Evolutionary conservation across 73 alveolate species (phyloP).

Genomic region (Symbiodinium pilosum): DNA sequence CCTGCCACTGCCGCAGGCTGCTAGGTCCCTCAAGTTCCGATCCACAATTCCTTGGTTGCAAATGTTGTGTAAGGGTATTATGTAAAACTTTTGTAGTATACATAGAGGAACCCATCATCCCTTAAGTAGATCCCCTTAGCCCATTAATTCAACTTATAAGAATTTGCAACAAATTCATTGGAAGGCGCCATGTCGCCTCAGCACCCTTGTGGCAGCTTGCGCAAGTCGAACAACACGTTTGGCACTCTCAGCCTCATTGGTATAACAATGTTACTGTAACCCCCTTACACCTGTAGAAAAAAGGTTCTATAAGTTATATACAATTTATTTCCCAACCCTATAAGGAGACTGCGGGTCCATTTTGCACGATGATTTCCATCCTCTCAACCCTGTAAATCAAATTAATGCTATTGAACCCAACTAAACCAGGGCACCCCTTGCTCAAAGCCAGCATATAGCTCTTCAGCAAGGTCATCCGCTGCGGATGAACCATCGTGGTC

Average conservation of each 20-base stretch:
- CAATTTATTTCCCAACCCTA: too few species aligned
- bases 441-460: neutral
- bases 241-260: slow-evolving; percentile 7
- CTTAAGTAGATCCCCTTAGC: too few species aligned
- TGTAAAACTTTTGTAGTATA: too few species aligned
- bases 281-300: too few species aligned
- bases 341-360: too few species aligned
- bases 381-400: too few species aligned
- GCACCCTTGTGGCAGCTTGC: neutral
- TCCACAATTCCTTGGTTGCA: neutral
- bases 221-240: neutral
- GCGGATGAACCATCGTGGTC: neutral
- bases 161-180: neutral
- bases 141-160: too few species aligned
- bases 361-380: too few species aligned
- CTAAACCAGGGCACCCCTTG: neutral
- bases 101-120: too few species aligned
- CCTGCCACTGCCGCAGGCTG: neutral
- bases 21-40: neutral
- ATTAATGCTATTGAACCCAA: too few species aligned
- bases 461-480: neutral
- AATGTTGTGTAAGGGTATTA: neutral
- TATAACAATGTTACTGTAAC: too few species aligned
- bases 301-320: too few species aligned
- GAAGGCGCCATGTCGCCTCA: neutral